phyloP scores from a whole-genome alignment of 164 flowering plant genomes.

The Nelumbo lutea region DNA sequence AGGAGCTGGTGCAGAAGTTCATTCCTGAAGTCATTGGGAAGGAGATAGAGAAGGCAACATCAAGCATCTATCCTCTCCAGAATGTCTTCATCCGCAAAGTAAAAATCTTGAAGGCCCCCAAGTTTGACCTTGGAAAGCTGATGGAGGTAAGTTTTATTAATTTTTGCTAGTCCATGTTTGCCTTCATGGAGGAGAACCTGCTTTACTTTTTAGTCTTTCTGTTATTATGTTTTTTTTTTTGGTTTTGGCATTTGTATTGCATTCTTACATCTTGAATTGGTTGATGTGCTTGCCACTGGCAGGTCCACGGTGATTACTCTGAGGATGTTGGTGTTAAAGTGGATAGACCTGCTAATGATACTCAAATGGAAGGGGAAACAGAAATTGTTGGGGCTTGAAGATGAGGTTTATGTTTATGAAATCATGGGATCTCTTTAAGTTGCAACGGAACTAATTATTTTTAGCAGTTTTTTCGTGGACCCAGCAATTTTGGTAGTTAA shows the following conservation, averaged over 20 bases:
- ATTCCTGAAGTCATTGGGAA: neutral
- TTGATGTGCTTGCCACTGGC: neutral
- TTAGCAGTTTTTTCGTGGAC: neutral
- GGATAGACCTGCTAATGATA: neutral
- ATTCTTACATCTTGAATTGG: neutral
- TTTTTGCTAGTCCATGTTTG: neutral
- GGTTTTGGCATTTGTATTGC: too few relatives aligned
- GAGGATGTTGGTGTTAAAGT: constrained; percentile 1
- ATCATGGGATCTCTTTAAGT: neutral
- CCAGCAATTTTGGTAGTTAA: too few relatives aligned
- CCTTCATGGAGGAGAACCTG: too few relatives aligned
- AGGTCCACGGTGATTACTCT: neutral
- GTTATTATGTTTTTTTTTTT: too few relatives aligned
- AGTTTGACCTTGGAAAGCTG: constrained; percentile 15
- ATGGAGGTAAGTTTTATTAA: constrained; percentile 9
- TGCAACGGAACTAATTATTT: neutral
- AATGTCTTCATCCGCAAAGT: constrained; percentile 5
- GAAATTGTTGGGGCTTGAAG: constrained; percentile 1
- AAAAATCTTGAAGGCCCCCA: constrained; percentile 15
- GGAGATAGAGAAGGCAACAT: neutral
- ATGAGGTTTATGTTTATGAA: neutral
- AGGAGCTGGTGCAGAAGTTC: neutral
- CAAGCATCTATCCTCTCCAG: neutral
- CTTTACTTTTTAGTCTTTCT: too few relatives aligned
- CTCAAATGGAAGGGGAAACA: neutral